A percentile compares a stretch with the other conserved stretches of the same genome.
Evolutionary conservation across 1,284 basidiomycete genomes (phyloP).

Genomic region (Leccinum huronense): DNA sequence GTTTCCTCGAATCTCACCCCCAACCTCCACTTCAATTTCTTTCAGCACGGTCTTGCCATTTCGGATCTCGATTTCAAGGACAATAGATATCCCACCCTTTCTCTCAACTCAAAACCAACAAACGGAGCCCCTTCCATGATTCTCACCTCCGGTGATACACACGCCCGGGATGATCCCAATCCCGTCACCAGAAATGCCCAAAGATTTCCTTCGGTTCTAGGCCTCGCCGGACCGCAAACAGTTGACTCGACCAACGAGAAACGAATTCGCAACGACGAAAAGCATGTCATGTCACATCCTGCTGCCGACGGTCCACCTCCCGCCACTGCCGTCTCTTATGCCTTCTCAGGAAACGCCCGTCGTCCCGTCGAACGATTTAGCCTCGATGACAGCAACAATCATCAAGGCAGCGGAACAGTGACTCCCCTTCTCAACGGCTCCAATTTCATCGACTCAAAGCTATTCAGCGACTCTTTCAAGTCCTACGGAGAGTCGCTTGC

Average conservation of each 20-base stretch:
- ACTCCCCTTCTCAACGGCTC: slow-evolving; percentile 37
- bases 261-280: slow-evolving; percentile 29
- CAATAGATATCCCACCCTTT: slow-evolving; percentile 56
- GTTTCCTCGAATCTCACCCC: slow-evolving; percentile 32
- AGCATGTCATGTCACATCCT: slow-evolving; percentile 20
- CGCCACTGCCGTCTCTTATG: slow-evolving; percentile 41
- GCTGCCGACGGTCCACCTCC: slow-evolving; percentile 35
- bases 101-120: slow-evolving; percentile 31
- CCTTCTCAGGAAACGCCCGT: slow-evolving; percentile 41
- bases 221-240: slow-evolving; percentile 17
- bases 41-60: slow-evolving; percentile 52
- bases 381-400: slow-evolving; percentile 42
- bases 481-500: slow-evolving; percentile 28
- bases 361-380: slow-evolving; percentile 51
- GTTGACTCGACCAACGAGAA: slow-evolving; percentile 20
- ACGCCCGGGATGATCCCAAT: slow-evolving; percentile 21
- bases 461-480: slow-evolving; percentile 34
- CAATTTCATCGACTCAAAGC: slow-evolving; percentile 29
- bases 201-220: slow-evolving; percentile 12
- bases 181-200: slow-evolving; percentile 17
- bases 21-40: slow-evolving; percentile 39
- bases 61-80: slow-evolving; percentile 61
- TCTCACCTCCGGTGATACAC: slow-evolving; percentile 23
- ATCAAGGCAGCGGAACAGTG: slow-evolving; percentile 28
- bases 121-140: slow-evolving; percentile 33